Base-by-base conservation (phyloP, 495 filamentous ascomycete genomes). In the Symbiotaphrina buchneri region DNA sequence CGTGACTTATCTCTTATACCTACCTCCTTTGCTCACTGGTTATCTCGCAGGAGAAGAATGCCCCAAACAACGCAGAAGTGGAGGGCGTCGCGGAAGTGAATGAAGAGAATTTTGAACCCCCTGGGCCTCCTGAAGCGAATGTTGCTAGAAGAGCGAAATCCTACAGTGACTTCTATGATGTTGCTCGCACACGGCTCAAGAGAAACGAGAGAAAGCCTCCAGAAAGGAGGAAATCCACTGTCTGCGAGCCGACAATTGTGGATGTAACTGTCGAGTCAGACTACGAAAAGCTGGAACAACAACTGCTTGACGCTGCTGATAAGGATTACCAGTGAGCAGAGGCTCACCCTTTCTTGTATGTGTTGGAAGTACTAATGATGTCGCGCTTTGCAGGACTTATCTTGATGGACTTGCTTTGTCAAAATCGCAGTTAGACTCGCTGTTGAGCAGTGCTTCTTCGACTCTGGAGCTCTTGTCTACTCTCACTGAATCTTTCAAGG, bases 401-500 rank as follows among this genome's bases (percentile, higher is more conserved):
- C 61, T 71, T 36, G 71, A 85, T 43, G 74, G 91, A 48, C 60
- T 99, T 6, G 63, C 64, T 27, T 58, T 81, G 46, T 75, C 78
- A 2, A 70, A 77, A 43, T 63, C 73, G 2, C 81, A 91, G 45
- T 61, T 94, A 20, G 69, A 81, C 35, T 59, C 59, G n/a, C 61
- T 99, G n/a, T 54, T 95, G 13, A 52, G 58, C 21, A 74, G 75
- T 42, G 78, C 82, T 3, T 62, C 73, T 31, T 63, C 59, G 4
- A 70, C 81, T 0, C 63, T 95, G 10, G 58, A 69, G 21, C 58
- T 81, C 21, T 59, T 99, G 17, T 67, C 72, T 16, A 67, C 55
- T 6, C 61, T 95, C 17, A 77, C 82, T 32, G 63, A 71, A 40
- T 79, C 81, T 17, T 99, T 95, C 52, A 66, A 64, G 36, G 53